Base-by-base conservation (phyloP, 73 alveolate species). In the Paramecium bursaria region DNA sequence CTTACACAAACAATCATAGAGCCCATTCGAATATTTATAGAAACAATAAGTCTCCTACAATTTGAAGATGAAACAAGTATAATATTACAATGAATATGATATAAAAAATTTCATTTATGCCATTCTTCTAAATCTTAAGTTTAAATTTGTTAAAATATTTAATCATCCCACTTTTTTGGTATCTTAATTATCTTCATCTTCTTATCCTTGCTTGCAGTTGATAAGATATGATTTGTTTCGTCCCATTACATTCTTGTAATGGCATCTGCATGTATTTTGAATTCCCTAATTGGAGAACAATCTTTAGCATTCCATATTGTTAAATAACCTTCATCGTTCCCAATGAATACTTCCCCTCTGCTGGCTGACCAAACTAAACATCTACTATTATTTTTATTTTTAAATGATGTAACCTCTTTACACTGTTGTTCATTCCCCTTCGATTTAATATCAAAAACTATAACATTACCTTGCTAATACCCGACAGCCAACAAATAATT, bases 261-360 rank as follows among this genome's bases (percentile, higher is more conserved):
- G 26, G 26, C 82, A 67, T 67, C 13, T 35, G 33, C 14, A 67
- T 67, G 82, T 2, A 67, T 44, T 39, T 67, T 15, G 27, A 25
- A 33, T 14, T 67, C 82, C 3, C 21, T 2, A 39, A 61, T 67
- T 39, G 82, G 82, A 11, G 60, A 67, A 4, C 82, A 39, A 33
- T 67, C 82, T 11, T 67, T 67, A 11, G 82, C 82, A 15, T 47
- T 67, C 82, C 82, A 67, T 25, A 67, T 42, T n/a, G 82, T 67
- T 30, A 67, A 21, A 1, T 22, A 21, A 11, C 80, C 80, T 15
- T 61, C 54, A 30, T 25, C 49, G 39, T 33, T 61, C 0, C 80
- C 80, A 11, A 61, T 61, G 25, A 30, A 61, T 9, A 61, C 80
- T 31, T 61, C 80, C 0, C 80, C 80, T 61, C 80, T 61, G 4